Evolutionary conservation across 306 rosid genomes (phyloP).

Genomic region (Boehmeria nivea): DNA sequence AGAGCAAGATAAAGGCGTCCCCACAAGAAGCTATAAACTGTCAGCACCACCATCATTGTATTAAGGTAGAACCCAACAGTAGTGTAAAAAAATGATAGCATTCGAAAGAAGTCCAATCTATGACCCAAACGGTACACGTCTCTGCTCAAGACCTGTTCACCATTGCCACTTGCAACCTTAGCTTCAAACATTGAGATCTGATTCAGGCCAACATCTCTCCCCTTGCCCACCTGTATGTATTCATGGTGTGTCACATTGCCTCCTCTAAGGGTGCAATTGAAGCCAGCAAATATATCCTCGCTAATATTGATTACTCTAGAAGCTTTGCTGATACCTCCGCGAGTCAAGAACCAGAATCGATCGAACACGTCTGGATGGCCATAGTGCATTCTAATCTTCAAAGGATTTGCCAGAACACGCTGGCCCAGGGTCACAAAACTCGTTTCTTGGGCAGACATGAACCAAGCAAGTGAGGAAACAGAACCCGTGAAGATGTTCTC

Average conservation of each 20-base stretch:
- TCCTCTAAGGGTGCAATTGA: conserved; percentile 88
- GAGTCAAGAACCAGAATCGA: conserved; percentile 82
- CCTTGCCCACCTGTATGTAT: conserved; percentile 94
- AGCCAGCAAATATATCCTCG: conserved; percentile 96
- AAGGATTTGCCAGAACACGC: conserved; percentile 90
- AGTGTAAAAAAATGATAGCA: conserved; percentile 88
- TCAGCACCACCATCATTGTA: conserved; percentile 66
- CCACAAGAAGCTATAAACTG: conserved; percentile 81
- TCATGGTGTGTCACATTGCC: conserved; percentile 98
- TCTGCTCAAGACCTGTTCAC: conserved; percentile 95
- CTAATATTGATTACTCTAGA: conserved; percentile 88
- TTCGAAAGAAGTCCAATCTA: conserved; percentile 93
- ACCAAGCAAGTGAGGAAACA: conserved; percentile 95
- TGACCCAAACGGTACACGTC: conserved; percentile 92
- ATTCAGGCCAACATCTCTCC: conserved; percentile 94
- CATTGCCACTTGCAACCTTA: conserved; percentile 87
- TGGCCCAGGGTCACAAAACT: conserved; percentile 91
- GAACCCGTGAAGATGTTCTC: conserved; percentile 95
- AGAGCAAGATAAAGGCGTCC: conserved; percentile 93
- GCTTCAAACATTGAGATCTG: conserved; percentile 97
- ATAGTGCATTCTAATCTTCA: conserved; percentile 93
- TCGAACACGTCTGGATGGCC: conserved; percentile 97
- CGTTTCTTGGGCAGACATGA: conserved; percentile 95
- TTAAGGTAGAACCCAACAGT: conserved; percentile 75
- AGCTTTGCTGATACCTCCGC: conserved; percentile 95